Conservation (phyloP, 768 basidiomycete genomes). For the Termitomyces sp. region DNA sequence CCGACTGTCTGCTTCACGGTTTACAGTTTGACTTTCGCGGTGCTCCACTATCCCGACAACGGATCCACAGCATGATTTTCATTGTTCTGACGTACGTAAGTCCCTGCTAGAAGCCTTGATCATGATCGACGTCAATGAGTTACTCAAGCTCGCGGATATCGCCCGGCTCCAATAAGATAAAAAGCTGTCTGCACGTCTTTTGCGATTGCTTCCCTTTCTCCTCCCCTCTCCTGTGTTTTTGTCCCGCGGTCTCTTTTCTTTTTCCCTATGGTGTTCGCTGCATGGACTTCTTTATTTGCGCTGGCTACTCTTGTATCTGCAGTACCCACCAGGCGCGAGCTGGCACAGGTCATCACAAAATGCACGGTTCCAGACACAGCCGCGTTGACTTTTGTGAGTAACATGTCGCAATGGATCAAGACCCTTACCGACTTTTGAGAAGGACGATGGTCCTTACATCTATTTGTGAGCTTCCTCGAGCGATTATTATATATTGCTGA, state of each 20-base stretch:
- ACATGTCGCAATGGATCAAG: not conserved
- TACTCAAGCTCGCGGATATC: not conserved
- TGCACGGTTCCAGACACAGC: constrained; percentile 37
- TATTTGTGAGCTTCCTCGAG: constrained; percentile 29
- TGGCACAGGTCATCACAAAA: constrained; percentile 31
- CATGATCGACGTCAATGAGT: not conserved
- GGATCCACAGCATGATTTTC: not conserved
- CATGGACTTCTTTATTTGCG: constrained; percentile 14
- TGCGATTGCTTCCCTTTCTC: not conserved
- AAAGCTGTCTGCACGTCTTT: not conserved
- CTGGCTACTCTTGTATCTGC: constrained; percentile 19
- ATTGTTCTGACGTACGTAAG: not conserved
- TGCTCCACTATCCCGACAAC: not conserved
- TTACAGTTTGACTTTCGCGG: not conserved
- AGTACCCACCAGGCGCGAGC: constrained; percentile 20
- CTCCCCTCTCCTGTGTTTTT: not conserved
- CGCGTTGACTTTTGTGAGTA: constrained; percentile 40
- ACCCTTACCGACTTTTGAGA: not conserved
- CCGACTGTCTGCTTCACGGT: not conserved
- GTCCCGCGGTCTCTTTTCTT: not conserved
- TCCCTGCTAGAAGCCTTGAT: not conserved
- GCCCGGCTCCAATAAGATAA: not conserved
- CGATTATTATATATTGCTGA: not conserved
- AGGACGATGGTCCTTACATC: constrained; percentile 45
- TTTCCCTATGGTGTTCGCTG: constrained; percentile 17